phyloP scores from a whole-genome alignment of 768 basidiomycete species.

The Strobilomyces echinocephalus region DNA sequence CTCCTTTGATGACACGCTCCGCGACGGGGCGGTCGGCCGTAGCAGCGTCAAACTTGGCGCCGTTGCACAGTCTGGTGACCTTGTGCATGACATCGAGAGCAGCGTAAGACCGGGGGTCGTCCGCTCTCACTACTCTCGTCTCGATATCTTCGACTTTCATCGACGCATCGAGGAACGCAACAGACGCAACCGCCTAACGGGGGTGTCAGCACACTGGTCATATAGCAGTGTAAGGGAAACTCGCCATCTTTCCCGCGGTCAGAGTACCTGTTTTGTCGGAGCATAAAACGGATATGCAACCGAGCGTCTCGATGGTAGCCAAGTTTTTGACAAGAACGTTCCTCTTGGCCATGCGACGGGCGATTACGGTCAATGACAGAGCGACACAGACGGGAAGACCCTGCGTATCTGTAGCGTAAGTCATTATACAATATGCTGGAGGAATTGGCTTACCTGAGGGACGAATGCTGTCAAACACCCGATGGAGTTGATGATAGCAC shows the following conservation, averaged over 20 bases:
- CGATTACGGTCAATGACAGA: conserved; percentile 47
- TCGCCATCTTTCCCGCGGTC: conserved; percentile 46
- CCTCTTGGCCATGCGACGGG: conserved; percentile 44
- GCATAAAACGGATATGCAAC: conserved; percentile 47
- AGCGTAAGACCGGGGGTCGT: conserved; percentile 15
- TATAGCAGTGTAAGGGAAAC: background rate
- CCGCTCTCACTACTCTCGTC: conserved; percentile 4
- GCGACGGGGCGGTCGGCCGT: conserved; percentile 24
- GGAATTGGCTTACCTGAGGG: conserved; percentile 31
- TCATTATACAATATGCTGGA: background rate
- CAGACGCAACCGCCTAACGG: conserved; percentile 36
- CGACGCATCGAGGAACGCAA: conserved; percentile 34
- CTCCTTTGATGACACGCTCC: conserved; percentile 38
- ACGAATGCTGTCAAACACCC: conserved; percentile 39
- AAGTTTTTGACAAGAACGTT: conserved; percentile 48
- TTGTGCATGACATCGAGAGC: conserved; percentile 31
- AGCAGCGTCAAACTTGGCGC: conserved; percentile 43
- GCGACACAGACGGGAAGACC: conserved; percentile 43
- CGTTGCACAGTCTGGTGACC: conserved; percentile 54
- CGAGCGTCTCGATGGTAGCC: conserved; percentile 51
- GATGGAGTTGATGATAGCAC: conserved; percentile 36
- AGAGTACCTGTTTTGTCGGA: conserved; percentile 56
- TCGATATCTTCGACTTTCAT: conserved; percentile 20
- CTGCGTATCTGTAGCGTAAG: conserved; percentile 8
- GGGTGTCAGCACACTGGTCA: background rate